Percentiles rank a stretch among this genome's conserved stretches.
Evolutionary conservation across 768 basidiomycete species (phyloP).

Genomic region (Russula dissimulans): DNA sequence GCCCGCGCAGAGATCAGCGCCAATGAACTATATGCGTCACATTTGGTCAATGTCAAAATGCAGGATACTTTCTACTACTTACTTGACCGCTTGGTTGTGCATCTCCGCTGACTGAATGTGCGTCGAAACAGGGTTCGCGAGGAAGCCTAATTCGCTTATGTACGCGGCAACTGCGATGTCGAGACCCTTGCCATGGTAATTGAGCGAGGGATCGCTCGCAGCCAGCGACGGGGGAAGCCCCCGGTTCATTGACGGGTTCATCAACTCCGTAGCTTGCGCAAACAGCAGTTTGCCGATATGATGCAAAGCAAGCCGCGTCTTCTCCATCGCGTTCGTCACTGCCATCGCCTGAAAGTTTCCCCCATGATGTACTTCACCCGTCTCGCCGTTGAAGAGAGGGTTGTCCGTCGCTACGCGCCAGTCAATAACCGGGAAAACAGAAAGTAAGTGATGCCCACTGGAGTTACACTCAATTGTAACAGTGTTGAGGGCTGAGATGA

Average conservation of each 20-base stretch:
- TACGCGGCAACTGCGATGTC: slow-evolving; percentile 83
- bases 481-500: slow-evolving; percentile 52
- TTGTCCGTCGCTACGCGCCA: slow-evolving; percentile 66
- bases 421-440: not conserved
- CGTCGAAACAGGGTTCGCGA: slow-evolving; percentile 84
- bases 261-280: slow-evolving; percentile 54
- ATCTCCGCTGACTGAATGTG: slow-evolving; percentile 84
- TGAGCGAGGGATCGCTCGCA: slow-evolving; percentile 68
- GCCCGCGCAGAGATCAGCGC: slow-evolving; percentile 78
- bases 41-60: not conserved
- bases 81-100: slow-evolving; percentile 92
- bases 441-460: slow-evolving; percentile 37
- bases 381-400: slow-evolving; percentile 65
- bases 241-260: slow-evolving; percentile 76
- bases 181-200: slow-evolving; percentile 77
- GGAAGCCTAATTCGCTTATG: slow-evolving; percentile 71
- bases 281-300: slow-evolving; percentile 45
- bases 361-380: slow-evolving; percentile 62
- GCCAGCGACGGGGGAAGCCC: slow-evolving; percentile 75
- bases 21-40: slow-evolving; percentile 46
- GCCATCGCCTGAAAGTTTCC: slow-evolving; percentile 92
- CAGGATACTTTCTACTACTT: slow-evolving; percentile 23
- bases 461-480: slow-evolving; percentile 75
- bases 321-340: slow-evolving; percentile 82
- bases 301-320: slow-evolving; percentile 56